phyloP scores from a whole-genome alignment of 1,139 yeast species.

The Saccharomycopsis phalli region DNA sequence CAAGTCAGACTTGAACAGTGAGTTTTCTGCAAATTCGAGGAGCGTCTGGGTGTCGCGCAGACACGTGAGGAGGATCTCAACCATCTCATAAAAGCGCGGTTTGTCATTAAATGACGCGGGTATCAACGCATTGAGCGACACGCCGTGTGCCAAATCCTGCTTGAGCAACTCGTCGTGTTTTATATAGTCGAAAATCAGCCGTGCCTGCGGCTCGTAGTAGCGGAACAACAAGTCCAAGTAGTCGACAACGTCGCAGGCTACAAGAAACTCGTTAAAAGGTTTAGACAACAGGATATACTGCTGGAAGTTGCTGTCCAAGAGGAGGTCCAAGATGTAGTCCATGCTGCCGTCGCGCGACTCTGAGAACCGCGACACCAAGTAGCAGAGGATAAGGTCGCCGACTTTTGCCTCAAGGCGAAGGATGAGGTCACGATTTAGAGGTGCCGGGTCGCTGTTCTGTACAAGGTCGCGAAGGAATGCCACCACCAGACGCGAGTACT shows the following conservation, averaged over 20 bases:
- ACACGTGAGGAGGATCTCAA: no score
- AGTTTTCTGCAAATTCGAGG: no score
- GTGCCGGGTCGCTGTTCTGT: not conserved
- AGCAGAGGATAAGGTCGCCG: constrained; percentile 4
- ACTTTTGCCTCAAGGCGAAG: constrained; percentile 2
- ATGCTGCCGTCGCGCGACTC: not conserved
- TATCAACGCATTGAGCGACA: no score
- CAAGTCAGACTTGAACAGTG: no score
- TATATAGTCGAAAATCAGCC: no score
- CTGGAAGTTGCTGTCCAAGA: constrained; percentile 4
- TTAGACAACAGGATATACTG: not conserved
- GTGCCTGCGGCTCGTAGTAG: no score
- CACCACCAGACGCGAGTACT: no score
- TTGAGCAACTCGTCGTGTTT: no score
- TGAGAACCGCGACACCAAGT: not conserved
- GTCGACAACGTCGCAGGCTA: not conserved
- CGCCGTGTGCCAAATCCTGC: no score
- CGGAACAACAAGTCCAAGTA: constrained; percentile 3
- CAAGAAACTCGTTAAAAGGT: constrained; percentile 6
- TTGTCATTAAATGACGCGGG: no score
- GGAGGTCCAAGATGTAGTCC: not conserved
- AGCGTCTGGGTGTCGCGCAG: no score
- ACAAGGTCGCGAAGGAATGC: not conserved
- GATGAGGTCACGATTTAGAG: not conserved
- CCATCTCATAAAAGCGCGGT: no score